These are phyloP conservation scores for Quercus phellos DNA, from an alignment of 331 rosid species.

Conservation along the genomic window DNA sequence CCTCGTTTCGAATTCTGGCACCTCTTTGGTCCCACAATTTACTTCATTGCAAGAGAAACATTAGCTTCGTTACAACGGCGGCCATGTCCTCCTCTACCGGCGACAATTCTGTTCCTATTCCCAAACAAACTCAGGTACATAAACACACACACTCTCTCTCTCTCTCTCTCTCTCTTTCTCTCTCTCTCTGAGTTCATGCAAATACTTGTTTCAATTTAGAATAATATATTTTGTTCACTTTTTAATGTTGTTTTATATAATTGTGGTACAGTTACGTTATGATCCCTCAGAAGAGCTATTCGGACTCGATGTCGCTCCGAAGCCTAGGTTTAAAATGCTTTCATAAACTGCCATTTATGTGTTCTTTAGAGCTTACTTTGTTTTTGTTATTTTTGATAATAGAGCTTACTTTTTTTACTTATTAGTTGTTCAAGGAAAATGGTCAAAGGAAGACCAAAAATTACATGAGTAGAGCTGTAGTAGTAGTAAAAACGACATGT, in stretches of 20 bases:
- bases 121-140: slow-evolving; percentile 43
- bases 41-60: slow-evolving; percentile 28
- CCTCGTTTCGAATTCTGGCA: slow-evolving; percentile 33
- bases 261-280: slow-evolving; percentile 51
- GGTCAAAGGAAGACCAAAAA: no score
- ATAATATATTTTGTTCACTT: background rate
- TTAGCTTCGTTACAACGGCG: slow-evolving; percentile 31
- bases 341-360: no score
- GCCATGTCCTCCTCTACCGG: slow-evolving; percentile 38
- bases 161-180: slow-evolving; percentile 5
- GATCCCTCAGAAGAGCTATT: slow-evolving; percentile 62
- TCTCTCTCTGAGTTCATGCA: background rate
- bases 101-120: slow-evolving; percentile 45
- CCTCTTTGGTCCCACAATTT: slow-evolving; percentile 32
- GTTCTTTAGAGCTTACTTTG: no score
- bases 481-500: no score
- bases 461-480: no score
- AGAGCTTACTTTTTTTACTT: no score
- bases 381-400: no score
- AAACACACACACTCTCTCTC: background rate
- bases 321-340: slow-evolving; percentile 46
- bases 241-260: slow-evolving; percentile 7
- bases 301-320: slow-evolving; percentile 55
- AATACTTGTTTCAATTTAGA: background rate
- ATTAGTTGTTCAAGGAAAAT: no score